Evolutionary conservation across 192 early-diverging fungal species (phyloP).

Genomic region (Backusella sp.): DNA sequence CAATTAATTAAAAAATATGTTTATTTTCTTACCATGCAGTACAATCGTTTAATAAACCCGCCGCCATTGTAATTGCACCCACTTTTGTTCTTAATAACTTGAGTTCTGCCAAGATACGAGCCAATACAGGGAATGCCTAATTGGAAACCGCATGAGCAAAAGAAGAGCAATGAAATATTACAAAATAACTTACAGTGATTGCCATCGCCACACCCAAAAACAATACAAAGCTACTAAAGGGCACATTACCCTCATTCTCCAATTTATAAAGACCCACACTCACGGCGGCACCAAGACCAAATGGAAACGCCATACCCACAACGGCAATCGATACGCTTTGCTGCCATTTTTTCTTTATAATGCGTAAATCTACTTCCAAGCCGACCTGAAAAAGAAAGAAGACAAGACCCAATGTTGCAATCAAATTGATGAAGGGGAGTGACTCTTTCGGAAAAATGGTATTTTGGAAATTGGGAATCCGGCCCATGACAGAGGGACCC

Average conservation of each 20-base stretch:
- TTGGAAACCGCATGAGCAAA: neutral
- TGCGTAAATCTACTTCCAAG: constrained; percentile 74
- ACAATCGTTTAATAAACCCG: constrained; percentile 87
- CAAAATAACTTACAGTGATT: constrained; percentile 61
- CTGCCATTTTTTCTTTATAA: constrained; percentile 54
- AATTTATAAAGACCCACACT: constrained; percentile 67
- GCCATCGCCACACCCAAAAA: constrained; percentile 91
- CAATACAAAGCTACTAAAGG: constrained; percentile 77
- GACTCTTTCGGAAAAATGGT: constrained; percentile 76
- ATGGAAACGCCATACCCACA: constrained; percentile 81
- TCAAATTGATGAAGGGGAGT: constrained; percentile 66
- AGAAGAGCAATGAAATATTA: neutral
- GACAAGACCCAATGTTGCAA: constrained; percentile 85
- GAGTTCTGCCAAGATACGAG: constrained; percentile 88
- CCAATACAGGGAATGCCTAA: constrained; percentile 90
- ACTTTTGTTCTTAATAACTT: constrained; percentile 80
- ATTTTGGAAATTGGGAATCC: constrained; percentile 62
- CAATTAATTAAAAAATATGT: too few relatives aligned
- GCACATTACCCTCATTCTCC: constrained; percentile 39
- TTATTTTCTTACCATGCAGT: constrained; percentile 74
- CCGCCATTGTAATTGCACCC: constrained; percentile 81
- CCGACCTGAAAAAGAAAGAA: constrained; percentile 90
- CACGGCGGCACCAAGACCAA: constrained; percentile 76
- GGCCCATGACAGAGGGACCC: constrained; percentile 83
- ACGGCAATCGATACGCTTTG: constrained; percentile 67